Evolutionary conservation across 78 protist species (phyloP), one percentile per base, ranked within the genome.

Genomic region (Pigoraptor vietnamica): DNA sequence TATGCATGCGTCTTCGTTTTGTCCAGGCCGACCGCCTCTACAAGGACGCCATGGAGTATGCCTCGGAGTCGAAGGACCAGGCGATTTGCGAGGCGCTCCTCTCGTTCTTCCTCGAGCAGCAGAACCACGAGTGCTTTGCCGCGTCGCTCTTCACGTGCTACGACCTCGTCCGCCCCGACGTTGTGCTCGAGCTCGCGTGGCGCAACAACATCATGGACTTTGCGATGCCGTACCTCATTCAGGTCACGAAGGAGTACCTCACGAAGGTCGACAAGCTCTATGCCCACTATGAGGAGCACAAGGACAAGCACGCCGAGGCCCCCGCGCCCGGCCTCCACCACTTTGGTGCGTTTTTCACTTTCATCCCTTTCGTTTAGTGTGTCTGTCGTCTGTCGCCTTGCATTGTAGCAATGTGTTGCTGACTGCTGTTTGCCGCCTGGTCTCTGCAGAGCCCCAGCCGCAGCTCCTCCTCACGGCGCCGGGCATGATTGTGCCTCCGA

Each of bases 111-210:
- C 98, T 97, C 24, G 98, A 96, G 56, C 35, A 93, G 33, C 29
- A 79, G 24, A 87, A 93, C 92, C 40, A 94, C 40, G 95, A 95
- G 38, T 97, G 99, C 94, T 99, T 99, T 93, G 96, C 99, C 0
- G 99, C 99, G 21, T n/a, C 93, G 56, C 95, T 99, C 79, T 98
- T 55, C 96, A 93, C 98, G 23, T 99, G 99, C 97, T 99, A 96
- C 95, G 99, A 98, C 87, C 93, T 96, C 33, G 67, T 98, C 38
- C 92, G 94, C 37, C 98, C 97, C 67, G 99, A 98, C 40, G 98
- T 98, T 0, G 99, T 96, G 25, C 39, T 99, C 56, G 99, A 99
- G 97, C 94, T 97, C 10, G 98, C 99, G 0, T 99, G 99, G 99
- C 90, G 97, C 91, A 79, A 98, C 94, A 91, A 94, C 89, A 91